Evolutionary conservation across 805 yeast genomes (phyloP).

Genomic region (Hanseniaspora lachancei): DNA sequence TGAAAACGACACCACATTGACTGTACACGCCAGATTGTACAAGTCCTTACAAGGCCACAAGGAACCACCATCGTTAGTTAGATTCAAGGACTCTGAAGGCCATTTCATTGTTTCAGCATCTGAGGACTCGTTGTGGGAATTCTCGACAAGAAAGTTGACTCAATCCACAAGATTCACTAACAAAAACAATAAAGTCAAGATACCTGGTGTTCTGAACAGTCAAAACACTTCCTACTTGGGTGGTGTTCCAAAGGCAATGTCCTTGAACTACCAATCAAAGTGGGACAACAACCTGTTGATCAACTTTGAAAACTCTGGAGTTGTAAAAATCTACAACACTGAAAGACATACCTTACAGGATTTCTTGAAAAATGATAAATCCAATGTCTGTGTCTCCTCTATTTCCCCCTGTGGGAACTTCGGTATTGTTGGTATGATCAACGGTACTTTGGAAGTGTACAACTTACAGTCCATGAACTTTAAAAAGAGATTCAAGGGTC

Average conservation of each 20-base stretch:
- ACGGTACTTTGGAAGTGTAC: constrained; percentile 73
- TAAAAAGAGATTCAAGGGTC: constrained; percentile 47
- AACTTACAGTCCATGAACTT: constrained; percentile 84
- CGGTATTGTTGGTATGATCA: constrained; percentile 76
- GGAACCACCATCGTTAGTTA: constrained; percentile 65
- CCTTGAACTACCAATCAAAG: constrained; percentile 63
- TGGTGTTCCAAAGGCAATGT: constrained; percentile 51
- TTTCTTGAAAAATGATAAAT: constrained; percentile 48
- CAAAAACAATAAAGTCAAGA: constrained; percentile 34
- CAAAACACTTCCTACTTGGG: constrained; percentile 32
- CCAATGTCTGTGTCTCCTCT: constrained; percentile 53
- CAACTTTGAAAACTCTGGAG: constrained; percentile 67
- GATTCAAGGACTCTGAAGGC: constrained; percentile 65
- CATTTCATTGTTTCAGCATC: constrained; percentile 83
- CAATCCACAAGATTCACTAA: constrained; percentile 75
- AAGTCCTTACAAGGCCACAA: constrained; percentile 97
- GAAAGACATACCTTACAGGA: constrained; percentile 52
- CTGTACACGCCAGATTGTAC: constrained; percentile 71
- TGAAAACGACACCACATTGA: constrained; percentile 30
- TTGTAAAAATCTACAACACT: constrained; percentile 87
- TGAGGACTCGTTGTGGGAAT: constrained; percentile 80
- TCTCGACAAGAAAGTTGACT: constrained; percentile 87
- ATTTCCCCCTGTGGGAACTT: constrained; percentile 92
- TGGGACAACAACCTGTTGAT: constrained; percentile 84
- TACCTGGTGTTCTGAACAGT: constrained; percentile 47